Evolutionary conservation across 2,329 filamentous ascomycete species (phyloP).

Genomic region (Lecanicillium sp.): DNA sequence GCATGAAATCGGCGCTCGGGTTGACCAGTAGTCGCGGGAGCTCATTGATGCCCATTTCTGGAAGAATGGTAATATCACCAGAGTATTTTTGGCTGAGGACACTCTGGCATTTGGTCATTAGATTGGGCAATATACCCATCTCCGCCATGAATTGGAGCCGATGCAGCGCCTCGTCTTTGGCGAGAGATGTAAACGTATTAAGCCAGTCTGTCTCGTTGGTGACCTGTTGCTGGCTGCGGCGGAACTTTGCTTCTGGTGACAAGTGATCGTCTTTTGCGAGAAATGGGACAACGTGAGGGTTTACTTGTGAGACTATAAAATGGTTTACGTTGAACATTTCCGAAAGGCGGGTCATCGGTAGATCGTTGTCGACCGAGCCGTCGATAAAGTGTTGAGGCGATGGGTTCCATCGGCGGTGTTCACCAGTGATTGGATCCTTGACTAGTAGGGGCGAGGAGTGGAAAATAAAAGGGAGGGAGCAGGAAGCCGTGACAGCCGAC

Average conservation of each 20-base stretch:
- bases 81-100: conserved; percentile 87
- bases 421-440: conserved; percentile 75
- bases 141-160: conserved; percentile 74
- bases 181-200: conserved; percentile 59
- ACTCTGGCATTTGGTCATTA: conserved; percentile 68
- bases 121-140: conserved; percentile 69
- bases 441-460: conserved; percentile 69
- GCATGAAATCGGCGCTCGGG: conserved; percentile 80
- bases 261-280: conserved; percentile 63
- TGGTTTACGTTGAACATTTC: conserved; percentile 99
- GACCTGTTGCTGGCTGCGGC: conserved; percentile 16
- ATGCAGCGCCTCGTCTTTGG: conserved; percentile 73
- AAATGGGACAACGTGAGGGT: conserved; percentile 87
- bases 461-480: conserved; percentile 84
- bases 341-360: conserved; percentile 80
- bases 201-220: conserved; percentile 48
- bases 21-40: conserved; percentile 74
- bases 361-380: conserved; percentile 87
- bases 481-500: conserved; percentile 94
- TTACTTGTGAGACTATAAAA: conserved; percentile 95
- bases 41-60: conserved; percentile 65
- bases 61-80: conserved; percentile 90
- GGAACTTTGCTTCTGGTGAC: conserved; percentile 23
- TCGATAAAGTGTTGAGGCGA: conserved; percentile 84
- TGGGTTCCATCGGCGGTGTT: conserved; percentile 76